A percentile compares a stretch with the other conserved stretches of the same genome.
These are phyloP conservation scores for Hirsutella minnesotensis DNA, from an alignment of 2,329 filamentous ascomycete genomes.

Conservation along the genomic window DNA sequence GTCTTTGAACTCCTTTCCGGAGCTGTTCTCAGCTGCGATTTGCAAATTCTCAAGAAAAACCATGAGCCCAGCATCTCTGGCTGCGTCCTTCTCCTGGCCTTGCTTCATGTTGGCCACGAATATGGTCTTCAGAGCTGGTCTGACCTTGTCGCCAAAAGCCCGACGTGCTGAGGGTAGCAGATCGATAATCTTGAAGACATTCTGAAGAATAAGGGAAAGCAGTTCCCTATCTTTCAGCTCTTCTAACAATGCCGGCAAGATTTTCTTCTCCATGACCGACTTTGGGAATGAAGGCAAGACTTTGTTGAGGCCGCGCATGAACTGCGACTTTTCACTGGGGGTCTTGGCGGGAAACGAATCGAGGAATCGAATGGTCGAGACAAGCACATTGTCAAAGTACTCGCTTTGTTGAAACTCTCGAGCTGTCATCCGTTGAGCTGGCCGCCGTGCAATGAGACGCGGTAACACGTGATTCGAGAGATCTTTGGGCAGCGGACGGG, in stretches of 20 bases:
- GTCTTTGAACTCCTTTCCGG: conserved; percentile 90
- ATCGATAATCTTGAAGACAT: conserved; percentile 81
- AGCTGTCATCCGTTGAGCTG: conserved; percentile 77
- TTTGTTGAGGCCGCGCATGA: conserved; percentile 77
- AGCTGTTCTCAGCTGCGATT: conserved; percentile 66
- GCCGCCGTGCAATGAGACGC: conserved; percentile 72
- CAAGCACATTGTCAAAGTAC: conserved; percentile 94
- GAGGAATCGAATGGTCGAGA: conserved; percentile 91
- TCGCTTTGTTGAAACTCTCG: conserved; percentile 88
- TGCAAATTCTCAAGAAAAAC: conserved; percentile 77
- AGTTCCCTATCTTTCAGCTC: conserved; percentile 90
- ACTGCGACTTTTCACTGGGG: conserved; percentile 77
- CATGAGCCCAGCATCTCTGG: conserved; percentile 83
- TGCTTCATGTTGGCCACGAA: conserved; percentile 55
- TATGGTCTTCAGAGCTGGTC: conserved; percentile 73
- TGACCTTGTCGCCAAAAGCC: conserved; percentile 72
- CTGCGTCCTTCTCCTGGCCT: conserved; percentile 61
- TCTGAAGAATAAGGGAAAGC: conserved; percentile 74
- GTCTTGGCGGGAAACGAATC: conserved; percentile 89
- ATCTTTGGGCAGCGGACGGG: conserved; percentile 67
- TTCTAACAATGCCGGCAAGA: conserved; percentile 78
- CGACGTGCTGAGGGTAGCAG: conserved; percentile 66
- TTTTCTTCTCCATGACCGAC: conserved; percentile 88
- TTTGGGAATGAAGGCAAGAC: conserved; percentile 88
- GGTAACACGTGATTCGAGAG: conserved; percentile 67